These are phyloP conservation scores for Marvania coccoides DNA, from an alignment of 139 green algal species.

Conservation along the genomic window DNA sequence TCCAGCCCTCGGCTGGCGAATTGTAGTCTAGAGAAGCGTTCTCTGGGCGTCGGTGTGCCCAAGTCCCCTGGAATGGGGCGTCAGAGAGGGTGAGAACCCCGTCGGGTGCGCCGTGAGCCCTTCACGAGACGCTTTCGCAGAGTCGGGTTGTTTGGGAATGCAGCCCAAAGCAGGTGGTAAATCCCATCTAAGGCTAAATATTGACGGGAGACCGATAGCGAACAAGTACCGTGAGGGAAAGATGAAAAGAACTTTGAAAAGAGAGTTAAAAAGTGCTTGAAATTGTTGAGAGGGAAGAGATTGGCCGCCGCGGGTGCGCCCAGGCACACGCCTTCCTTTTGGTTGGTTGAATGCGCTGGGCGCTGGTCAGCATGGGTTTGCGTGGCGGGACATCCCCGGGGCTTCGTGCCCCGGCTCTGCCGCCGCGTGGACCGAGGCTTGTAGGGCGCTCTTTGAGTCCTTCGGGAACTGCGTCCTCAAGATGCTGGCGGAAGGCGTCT, in stretches of 20 bases:
- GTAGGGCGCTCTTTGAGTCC: slow-evolving; percentile 50
- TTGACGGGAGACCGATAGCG: slow-evolving; percentile 87
- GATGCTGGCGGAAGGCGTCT: slow-evolving; percentile 76
- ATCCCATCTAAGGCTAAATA: slow-evolving; percentile 94
- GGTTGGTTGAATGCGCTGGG: slow-evolving; percentile 54
- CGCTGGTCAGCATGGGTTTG: slow-evolving; percentile 79
- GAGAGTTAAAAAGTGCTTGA: slow-evolving; percentile 94
- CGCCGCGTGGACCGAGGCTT: slow-evolving; percentile 57
- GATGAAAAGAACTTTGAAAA: slow-evolving; percentile 97
- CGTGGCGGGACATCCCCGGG: slow-evolving; percentile 52
- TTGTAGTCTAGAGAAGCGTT: slow-evolving; percentile 83
- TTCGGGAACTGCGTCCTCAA: slow-evolving; percentile 61
- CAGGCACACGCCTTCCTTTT: slow-evolving; percentile 58
- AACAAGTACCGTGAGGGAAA: slow-evolving; percentile 96
- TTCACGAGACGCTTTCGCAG: slow-evolving; percentile 68
- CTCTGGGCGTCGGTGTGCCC: slow-evolving; percentile 44
- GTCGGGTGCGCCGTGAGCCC: slow-evolving; percentile 47
- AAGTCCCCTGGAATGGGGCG: slow-evolving; percentile 72
- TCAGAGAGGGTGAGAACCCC: slow-evolving; percentile 84
- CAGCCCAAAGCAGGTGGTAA: slow-evolving; percentile 87
- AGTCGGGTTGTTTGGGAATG: slow-evolving; percentile 91
- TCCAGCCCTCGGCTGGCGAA: slow-evolving; percentile 57
- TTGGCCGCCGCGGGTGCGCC: slow-evolving; percentile 45
- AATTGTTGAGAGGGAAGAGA: slow-evolving; percentile 71
- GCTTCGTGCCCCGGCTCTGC: slow-evolving; percentile 48